Conservation (phyloP, 768 basidiomycete genomes). For the Termitomyces heimii region DNA sequence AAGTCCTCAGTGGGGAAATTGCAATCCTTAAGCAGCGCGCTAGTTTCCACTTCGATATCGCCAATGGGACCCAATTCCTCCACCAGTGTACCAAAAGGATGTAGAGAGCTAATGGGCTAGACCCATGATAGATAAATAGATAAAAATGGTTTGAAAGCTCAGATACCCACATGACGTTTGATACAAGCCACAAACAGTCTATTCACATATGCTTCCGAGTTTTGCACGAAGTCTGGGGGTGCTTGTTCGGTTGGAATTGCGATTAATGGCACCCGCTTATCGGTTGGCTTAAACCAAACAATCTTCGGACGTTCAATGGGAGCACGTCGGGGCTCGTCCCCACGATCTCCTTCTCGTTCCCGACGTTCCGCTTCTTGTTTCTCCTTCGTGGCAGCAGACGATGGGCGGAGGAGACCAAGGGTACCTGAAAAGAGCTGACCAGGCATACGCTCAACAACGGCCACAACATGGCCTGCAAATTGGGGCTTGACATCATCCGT, state of each 20-base stretch:
- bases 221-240: constrained; percentile 92
- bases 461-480: constrained; percentile 98
- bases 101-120: constrained; percentile 90
- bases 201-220: constrained; percentile 85
- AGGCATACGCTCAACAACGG: constrained; percentile 99
- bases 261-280: constrained; percentile 97
- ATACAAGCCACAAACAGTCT: constrained; percentile 96
- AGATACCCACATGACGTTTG: constrained; percentile 81
- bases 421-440: constrained; percentile 98
- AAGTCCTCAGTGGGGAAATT: constrained; percentile 99
- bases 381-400: constrained; percentile 96
- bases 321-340: constrained; percentile 72
- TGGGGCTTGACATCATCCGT: constrained; percentile 98
- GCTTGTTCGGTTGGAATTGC: constrained; percentile 99
- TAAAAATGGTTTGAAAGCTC: constrained; percentile 5
- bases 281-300: constrained; percentile 99
- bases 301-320: constrained; percentile 94
- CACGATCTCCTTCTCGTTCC: constrained; percentile 92
- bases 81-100: constrained; percentile 97
- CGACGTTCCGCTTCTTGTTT: constrained; percentile 97
- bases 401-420: constrained; percentile 89
- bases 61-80: constrained; percentile 98
- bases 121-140: constrained; percentile 13
- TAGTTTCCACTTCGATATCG: constrained; percentile 97
- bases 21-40: constrained; percentile 95